Evolutionary conservation across 2,329 filamentous ascomycete species (phyloP).

Genomic region (Pleomassaria siparia): DNA sequence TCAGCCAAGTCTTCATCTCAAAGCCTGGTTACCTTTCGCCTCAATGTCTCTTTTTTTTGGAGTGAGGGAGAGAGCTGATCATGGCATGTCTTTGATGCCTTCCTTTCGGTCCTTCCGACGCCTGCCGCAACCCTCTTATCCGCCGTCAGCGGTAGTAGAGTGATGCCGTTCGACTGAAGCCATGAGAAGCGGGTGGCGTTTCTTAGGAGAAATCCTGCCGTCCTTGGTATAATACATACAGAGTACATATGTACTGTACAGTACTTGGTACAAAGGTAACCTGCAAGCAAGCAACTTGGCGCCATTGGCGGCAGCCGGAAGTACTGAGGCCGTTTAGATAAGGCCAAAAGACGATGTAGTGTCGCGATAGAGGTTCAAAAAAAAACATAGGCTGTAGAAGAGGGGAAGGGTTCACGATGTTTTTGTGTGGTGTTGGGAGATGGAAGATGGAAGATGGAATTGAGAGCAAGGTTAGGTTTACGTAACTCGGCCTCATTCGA

Average conservation of each 20-base stretch:
- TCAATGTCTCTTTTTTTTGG: too few relatives aligned
- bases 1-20: slow-evolving; percentile 4
- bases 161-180: slow-evolving; percentile 7
- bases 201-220: slow-evolving; percentile 5
- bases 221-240: too few relatives aligned
- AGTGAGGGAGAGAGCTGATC: neutral
- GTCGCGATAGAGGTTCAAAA: neutral
- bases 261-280: slow-evolving; percentile 8
- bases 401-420: neutral
- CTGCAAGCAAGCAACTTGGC: slow-evolving; percentile 9
- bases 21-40: neutral
- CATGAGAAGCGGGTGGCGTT: slow-evolving; percentile 5
- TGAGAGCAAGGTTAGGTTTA: too few relatives aligned
- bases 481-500: too few relatives aligned
- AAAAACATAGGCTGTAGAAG: too few relatives aligned
- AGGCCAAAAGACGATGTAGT: neutral
- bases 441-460: too few relatives aligned
- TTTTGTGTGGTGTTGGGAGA: slow-evolving; percentile 1
- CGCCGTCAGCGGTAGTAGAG: neutral
- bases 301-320: neutral
- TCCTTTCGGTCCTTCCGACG: neutral
- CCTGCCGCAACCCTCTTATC: neutral
- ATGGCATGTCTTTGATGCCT: neutral
- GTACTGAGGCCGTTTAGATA: neutral
- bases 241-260: too few relatives aligned